phyloP scores from a whole-genome alignment of 192 early-diverging fungal genomes.

The Podochytrium sp. region DNA sequence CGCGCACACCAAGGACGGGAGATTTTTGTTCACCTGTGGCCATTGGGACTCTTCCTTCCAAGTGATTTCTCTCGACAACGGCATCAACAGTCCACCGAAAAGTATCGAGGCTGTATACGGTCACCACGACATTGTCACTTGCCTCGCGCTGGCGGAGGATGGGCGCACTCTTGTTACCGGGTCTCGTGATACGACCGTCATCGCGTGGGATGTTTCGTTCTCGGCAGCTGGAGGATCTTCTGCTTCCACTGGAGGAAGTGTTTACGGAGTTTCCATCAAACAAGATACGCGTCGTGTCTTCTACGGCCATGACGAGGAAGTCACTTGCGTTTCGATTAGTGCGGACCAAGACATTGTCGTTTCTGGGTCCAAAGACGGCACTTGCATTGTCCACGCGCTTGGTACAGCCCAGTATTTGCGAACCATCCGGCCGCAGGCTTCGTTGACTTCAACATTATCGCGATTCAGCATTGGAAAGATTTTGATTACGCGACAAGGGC shows the following conservation, averaged over 20 bases:
- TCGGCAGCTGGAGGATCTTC: not conserved
- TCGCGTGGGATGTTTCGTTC: constrained; percentile 40
- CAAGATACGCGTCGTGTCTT: constrained; percentile 35
- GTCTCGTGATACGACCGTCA: constrained; percentile 51
- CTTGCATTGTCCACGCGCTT: constrained; percentile 49
- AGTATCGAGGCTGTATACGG: constrained; percentile 45
- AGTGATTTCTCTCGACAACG: constrained; percentile 27
- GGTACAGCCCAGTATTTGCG: constrained; percentile 42
- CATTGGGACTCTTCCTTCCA: constrained; percentile 51
- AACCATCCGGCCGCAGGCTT: constrained; percentile 35
- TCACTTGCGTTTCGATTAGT: constrained; percentile 42
- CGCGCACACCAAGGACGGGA: constrained; percentile 36
- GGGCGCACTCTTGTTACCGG: constrained; percentile 42
- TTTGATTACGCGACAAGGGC: constrained; percentile 4
- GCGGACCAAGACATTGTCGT: constrained; percentile 48
- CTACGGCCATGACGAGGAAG: constrained; percentile 51
- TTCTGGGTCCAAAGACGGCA: constrained; percentile 52
- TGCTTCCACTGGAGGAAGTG: not conserved
- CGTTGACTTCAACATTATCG: not conserved
- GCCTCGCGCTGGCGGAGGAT: constrained; percentile 43
- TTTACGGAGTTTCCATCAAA: constrained; percentile 8
- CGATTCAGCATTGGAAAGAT: constrained; percentile 31
- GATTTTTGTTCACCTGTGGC: constrained; percentile 40
- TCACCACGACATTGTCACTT: constrained; percentile 50
- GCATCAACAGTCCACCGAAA: constrained; percentile 18